phyloP scores from a whole-genome alignment of 805 yeast genomes.

The Clavispora phyllophila region DNA sequence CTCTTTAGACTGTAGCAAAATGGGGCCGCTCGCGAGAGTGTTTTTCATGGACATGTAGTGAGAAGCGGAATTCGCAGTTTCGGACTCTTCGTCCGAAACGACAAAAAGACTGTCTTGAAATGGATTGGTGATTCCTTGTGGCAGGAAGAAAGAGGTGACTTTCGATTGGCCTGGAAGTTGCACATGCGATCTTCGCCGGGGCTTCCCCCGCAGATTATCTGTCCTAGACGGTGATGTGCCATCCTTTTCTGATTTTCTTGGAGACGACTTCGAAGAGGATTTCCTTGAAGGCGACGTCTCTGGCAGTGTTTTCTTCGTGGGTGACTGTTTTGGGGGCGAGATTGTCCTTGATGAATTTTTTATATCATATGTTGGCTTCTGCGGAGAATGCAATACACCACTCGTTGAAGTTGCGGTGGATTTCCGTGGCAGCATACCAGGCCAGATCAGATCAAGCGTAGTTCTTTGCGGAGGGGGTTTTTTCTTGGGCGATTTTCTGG shows the following conservation, averaged over 20 bases:
- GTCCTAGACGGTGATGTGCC: background rate
- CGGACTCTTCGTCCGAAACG: conserved; percentile 9
- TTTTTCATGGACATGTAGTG: conserved; percentile 5
- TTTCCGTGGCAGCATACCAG: conserved; percentile 7
- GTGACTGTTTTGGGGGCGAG: too few relatives aligned
- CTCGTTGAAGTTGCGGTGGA: too few relatives aligned
- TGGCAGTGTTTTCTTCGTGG: too few relatives aligned
- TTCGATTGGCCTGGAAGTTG: conserved; percentile 15
- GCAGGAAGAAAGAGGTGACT: conserved; percentile 13
- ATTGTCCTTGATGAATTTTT: too few relatives aligned
- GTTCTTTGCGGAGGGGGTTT: conserved; percentile 19
- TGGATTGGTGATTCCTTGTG: conserved; percentile 3
- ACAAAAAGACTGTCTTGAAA: conserved; percentile 7
- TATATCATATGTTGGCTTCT: too few relatives aligned
- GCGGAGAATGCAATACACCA: background rate
- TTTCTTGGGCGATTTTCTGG: conserved; percentile 13
- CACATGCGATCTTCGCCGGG: conserved; percentile 2
- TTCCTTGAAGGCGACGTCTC: too few relatives aligned
- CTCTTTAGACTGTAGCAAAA: background rate
- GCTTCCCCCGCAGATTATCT: background rate
- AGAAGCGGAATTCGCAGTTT: background rate
- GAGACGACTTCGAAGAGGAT: background rate
- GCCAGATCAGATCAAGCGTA: conserved; percentile 21
- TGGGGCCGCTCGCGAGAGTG: conserved; percentile 5
- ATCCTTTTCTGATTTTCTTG: background rate